Percentiles rank a stretch among this genome's conserved stretches.
Conservation (phyloP, 2,329 filamentous ascomycete species). For the Fusarium annulatum region DNA sequence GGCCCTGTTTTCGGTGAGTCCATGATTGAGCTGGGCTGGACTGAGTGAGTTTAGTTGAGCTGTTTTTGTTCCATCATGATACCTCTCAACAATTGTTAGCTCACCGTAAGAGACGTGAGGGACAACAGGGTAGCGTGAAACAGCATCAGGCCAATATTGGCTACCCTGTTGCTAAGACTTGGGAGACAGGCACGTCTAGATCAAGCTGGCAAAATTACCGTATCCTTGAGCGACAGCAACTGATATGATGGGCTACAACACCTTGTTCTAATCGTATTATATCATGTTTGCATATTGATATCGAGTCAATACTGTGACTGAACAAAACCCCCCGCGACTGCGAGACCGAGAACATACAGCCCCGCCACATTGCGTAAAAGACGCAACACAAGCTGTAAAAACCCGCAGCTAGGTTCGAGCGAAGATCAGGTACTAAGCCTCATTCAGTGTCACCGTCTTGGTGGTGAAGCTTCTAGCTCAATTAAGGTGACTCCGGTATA, state of each 20-base stretch:
- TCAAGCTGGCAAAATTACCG: background rate
- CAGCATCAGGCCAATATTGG: background rate
- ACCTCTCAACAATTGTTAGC: slow-evolving; percentile 32
- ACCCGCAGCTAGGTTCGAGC: slow-evolving; percentile 35
- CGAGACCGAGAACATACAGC: slow-evolving; percentile 25
- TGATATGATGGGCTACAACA: background rate
- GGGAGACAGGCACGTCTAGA: background rate
- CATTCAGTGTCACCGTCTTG: slow-evolving; percentile 25
- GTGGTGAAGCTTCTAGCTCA: slow-evolving; percentile 37
- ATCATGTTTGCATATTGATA: slow-evolving; percentile 15
- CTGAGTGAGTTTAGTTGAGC: background rate
- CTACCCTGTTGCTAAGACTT: background rate
- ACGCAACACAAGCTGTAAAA: slow-evolving; percentile 43
- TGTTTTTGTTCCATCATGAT: slow-evolving; percentile 12
- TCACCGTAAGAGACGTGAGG: slow-evolving; percentile 15
- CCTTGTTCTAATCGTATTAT: background rate
- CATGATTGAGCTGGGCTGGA: background rate
- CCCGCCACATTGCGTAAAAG: slow-evolving; percentile 48
- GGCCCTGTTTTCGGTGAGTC: slow-evolving; percentile 32
- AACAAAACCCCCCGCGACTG: slow-evolving; percentile 15
- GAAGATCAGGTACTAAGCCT: slow-evolving; percentile 38
- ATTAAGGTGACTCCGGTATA: slow-evolving; percentile 34
- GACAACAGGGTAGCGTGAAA: slow-evolving; percentile 18
- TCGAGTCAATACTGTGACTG: slow-evolving; percentile 11
- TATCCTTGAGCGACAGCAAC: background rate